Evolutionary conservation across 768 basidiomycete genomes (phyloP).

Genomic region (Rhizopogon vulgaris): DNA sequence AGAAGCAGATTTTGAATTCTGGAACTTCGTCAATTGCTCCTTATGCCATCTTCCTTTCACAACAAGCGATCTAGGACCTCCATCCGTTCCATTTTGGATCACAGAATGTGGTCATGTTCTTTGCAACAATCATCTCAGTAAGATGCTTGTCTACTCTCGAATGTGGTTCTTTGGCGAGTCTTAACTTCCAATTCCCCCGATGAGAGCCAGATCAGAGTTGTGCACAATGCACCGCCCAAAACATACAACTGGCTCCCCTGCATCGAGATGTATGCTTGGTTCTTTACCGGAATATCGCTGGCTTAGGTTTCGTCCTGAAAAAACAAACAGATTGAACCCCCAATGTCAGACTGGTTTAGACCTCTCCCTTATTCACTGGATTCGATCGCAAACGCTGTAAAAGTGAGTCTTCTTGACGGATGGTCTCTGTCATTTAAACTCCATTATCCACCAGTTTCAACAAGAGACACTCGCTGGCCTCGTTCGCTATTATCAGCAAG

Average conservation of each 20-base stretch:
- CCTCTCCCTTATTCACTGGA: slow-evolving; percentile 59
- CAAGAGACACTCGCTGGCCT: slow-evolving; percentile 68
- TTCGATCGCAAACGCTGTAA: slow-evolving; percentile 56
- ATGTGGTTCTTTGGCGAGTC: slow-evolving; percentile 10
- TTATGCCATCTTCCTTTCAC: slow-evolving; percentile 65
- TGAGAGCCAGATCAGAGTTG: slow-evolving; percentile 72
- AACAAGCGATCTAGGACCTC: slow-evolving; percentile 39
- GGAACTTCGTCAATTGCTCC: slow-evolving; percentile 73
- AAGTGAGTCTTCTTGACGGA: slow-evolving; percentile 34
- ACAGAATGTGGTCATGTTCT: slow-evolving; percentile 85
- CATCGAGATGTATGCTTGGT: slow-evolving; percentile 56
- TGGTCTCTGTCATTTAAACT: not conserved
- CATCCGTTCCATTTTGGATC: slow-evolving; percentile 77
- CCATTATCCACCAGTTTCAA: slow-evolving; percentile 57
- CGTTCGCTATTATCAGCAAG: slow-evolving; percentile 55
- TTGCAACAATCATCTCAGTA: slow-evolving; percentile 84
- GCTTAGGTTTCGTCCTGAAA: slow-evolving; percentile 1
- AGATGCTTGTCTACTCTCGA: slow-evolving; percentile 10
- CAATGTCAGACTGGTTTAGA: slow-evolving; percentile 81
- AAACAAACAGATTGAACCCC: slow-evolving; percentile 59
- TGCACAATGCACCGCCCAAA: slow-evolving; percentile 55
- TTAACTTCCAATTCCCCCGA: not conserved
- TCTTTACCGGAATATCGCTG: not conserved
- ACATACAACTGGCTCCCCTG: slow-evolving; percentile 64
- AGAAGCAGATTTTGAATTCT: slow-evolving; percentile 50